phyloP scores from a whole-genome alignment of 2,329 filamentous ascomycete genomes.

The Penicillium sp. region DNA sequence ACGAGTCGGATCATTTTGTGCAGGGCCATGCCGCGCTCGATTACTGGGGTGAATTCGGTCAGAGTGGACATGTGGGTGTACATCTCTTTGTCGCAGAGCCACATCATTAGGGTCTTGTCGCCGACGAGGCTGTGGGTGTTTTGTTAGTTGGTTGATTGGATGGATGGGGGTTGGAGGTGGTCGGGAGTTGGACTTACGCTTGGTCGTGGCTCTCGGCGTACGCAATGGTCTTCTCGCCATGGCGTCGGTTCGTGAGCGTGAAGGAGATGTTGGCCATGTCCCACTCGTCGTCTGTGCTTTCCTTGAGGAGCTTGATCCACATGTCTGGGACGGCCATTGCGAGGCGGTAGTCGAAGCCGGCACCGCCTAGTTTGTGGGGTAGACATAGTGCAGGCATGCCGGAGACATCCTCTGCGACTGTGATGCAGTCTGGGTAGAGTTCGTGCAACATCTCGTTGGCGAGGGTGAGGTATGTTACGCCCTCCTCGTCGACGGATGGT shows the following conservation, averaged over 20 bases:
- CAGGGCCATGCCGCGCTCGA: slow-evolving; percentile 84
- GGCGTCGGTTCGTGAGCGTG: slow-evolving; percentile 86
- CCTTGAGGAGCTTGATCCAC: slow-evolving; percentile 98
- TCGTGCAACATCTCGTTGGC: slow-evolving; percentile 93
- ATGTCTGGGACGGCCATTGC: slow-evolving; percentile 98
- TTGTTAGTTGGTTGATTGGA: slow-evolving; percentile 7
- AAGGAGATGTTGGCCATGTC: slow-evolving; percentile 81
- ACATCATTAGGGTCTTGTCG: slow-evolving; percentile 97
- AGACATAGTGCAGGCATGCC: slow-evolving; percentile 98
- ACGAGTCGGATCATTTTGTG: slow-evolving; percentile 98
- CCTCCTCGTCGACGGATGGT: slow-evolving; percentile 82
- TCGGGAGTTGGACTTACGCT: slow-evolving; percentile 64
- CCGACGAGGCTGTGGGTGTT: slow-evolving; percentile 70
- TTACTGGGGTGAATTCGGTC: slow-evolving; percentile 78
- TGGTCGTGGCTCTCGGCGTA: slow-evolving; percentile 98
- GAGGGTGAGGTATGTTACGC: slow-evolving; percentile 90
- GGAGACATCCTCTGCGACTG: slow-evolving; percentile 94
- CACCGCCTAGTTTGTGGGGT: slow-evolving; percentile 77
- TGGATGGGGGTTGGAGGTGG: not conserved
- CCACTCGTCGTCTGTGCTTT: slow-evolving; percentile 87
- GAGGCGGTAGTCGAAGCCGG: slow-evolving; percentile 95
- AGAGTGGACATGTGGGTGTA: slow-evolving; percentile 96
- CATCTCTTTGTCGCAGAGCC: slow-evolving; percentile 94
- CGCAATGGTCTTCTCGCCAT: slow-evolving; percentile 97
- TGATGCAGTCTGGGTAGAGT: slow-evolving; percentile 85